Percentiles rank a stretch among this genome's conserved stretches.
phyloP scores from a whole-genome alignment of 2,329 filamentous ascomycete genomes.

The Elsinoe ampelina region DNA sequence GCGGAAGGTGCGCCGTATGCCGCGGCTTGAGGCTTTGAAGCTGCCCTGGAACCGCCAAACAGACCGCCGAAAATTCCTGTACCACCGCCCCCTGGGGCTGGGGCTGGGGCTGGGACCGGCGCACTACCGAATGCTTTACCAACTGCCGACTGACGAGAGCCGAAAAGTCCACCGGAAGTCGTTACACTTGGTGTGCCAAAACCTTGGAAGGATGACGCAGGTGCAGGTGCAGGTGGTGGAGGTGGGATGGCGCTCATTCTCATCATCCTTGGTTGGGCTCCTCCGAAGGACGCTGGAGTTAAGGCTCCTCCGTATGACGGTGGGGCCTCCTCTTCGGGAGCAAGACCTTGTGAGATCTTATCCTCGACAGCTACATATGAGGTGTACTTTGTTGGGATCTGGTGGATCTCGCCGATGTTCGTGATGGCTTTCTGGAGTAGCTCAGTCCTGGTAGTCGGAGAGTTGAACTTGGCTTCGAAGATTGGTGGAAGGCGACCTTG shows the following conservation, averaged over 20 bases:
- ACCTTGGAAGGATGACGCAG: neutral
- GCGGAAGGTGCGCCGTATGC: too few species aligned
- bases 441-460: conserved; percentile 37
- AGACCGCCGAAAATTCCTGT: conserved; percentile 7
- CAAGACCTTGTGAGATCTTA: conserved; percentile 13
- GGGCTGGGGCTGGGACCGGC: too few species aligned
- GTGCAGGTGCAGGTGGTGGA: neutral
- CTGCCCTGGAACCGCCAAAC: conserved; percentile 8
- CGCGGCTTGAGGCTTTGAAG: too few species aligned
- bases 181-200: too few species aligned
- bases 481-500: conserved; percentile 56
- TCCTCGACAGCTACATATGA: conserved; percentile 61
- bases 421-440: conserved; percentile 55
- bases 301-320: too few species aligned
- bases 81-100: neutral
- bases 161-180: too few species aligned
- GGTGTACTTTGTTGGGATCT: conserved; percentile 60
- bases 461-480: conserved; percentile 19
- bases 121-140: too few species aligned
- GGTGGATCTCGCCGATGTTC: conserved; percentile 54
- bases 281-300: too few species aligned
- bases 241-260: neutral
- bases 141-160: too few species aligned
- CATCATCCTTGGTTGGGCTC: neutral
- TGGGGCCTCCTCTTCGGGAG: neutral